Percentiles rank a stretch among this genome's conserved stretches.
phyloP scores from a whole-genome alignment of 805 yeast genomes.

The Candida nonsorbophila region DNA sequence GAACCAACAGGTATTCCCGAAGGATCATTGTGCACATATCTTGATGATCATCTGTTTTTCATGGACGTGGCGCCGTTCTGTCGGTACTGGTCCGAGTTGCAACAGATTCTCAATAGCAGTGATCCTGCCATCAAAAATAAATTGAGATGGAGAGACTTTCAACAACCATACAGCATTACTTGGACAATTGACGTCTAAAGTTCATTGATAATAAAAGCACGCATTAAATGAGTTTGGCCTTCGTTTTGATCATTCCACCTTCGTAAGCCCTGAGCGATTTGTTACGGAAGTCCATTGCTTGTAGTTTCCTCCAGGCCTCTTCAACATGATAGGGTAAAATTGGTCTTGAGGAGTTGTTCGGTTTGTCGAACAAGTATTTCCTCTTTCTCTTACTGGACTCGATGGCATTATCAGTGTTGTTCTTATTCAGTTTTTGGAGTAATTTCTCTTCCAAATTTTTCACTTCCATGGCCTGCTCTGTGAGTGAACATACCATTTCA shows the following conservation, averaged over 20 bases:
- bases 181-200: not conserved
- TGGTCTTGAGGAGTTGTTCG: constrained; percentile 78
- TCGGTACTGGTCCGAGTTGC: constrained; percentile 30
- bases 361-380: constrained; percentile 75
- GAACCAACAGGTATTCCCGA: constrained; percentile 29
- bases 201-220: not conserved
- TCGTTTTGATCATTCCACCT: constrained; percentile 57
- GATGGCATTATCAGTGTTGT: constrained; percentile 4
- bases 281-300: constrained; percentile 49
- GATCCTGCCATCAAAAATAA: constrained; percentile 21
- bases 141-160: constrained; percentile 32
- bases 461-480: constrained; percentile 84
- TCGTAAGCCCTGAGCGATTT: constrained; percentile 65
- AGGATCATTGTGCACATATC: constrained; percentile 20
- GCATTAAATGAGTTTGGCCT: constrained; percentile 45
- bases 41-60: constrained; percentile 19
- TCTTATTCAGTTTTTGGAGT: constrained; percentile 28
- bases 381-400: constrained; percentile 17
- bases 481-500: constrained; percentile 91
- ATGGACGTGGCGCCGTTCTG: constrained; percentile 28
- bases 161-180: constrained; percentile 10
- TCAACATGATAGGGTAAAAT: constrained; percentile 74
- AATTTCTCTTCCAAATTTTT: constrained; percentile 62
- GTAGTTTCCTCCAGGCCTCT: constrained; percentile 85
- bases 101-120: constrained; percentile 15